phyloP scores from a whole-genome alignment of 2,329 filamentous ascomycete genomes.

The Pezicula radicicola region DNA sequence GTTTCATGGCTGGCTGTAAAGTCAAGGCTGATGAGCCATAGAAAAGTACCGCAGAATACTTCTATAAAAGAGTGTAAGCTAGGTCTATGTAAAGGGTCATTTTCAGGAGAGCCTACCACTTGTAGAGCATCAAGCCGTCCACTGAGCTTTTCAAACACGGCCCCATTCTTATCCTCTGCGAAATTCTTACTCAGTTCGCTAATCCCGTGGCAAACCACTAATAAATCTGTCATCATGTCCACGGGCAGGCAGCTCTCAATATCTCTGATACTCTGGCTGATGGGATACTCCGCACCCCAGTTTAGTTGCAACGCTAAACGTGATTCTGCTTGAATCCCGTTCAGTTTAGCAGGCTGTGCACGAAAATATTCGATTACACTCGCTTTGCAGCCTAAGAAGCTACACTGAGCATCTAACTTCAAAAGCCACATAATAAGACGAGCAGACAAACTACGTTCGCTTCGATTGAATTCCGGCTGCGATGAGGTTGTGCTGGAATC shows the following conservation, averaged over 20 bases:
- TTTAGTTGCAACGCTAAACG: slow-evolving; percentile 10
- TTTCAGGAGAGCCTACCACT: background rate
- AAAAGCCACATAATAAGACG: slow-evolving; percentile 9
- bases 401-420: slow-evolving; percentile 12
- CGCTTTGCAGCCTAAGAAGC: slow-evolving; percentile 9
- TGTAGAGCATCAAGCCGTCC: background rate
- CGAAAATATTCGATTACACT: slow-evolving; percentile 7
- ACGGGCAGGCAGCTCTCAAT: slow-evolving; percentile 11
- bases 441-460: slow-evolving; percentile 6
- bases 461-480: background rate
- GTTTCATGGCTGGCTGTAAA: slow-evolving; percentile 9
- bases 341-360: slow-evolving; percentile 1
- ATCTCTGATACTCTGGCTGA: slow-evolving; percentile 11
- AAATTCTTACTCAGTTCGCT: background rate
- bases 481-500: background rate
- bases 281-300: slow-evolving; percentile 10
- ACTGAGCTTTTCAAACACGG: background rate
- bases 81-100: background rate
- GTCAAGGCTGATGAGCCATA: slow-evolving; percentile 11
- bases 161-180: background rate
- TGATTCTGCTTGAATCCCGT: slow-evolving; percentile 4
- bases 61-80: background rate
- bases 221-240: slow-evolving; percentile 12
- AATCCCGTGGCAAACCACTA: slow-evolving; percentile 6
- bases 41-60: slow-evolving; percentile 4